Conservation (phyloP, 805 yeast genomes). For the Wilhelminamyces savonicus region DNA sequence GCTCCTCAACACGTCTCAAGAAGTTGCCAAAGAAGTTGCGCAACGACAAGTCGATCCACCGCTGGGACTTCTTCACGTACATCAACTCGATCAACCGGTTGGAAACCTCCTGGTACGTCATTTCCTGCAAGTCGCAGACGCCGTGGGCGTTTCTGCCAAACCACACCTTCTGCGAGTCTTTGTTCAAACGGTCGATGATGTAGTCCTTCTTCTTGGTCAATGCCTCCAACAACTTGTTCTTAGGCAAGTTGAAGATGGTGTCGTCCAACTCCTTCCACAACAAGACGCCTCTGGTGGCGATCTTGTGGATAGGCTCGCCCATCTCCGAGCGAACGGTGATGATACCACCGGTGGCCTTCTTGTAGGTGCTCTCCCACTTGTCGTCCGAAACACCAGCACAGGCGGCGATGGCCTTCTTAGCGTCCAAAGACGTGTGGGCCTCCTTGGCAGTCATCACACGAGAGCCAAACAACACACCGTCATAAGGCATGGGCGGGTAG, state of each 20-base stretch:
- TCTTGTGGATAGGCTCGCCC: conserved; percentile 99
- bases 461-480: conserved; percentile 93
- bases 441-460: conserved; percentile 97
- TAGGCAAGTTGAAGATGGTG: conserved; percentile 86
- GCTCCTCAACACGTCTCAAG: conserved; percentile 94
- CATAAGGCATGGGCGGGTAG: conserved; percentile 98
- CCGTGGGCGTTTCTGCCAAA: conserved; percentile 76
- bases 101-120: conserved; percentile 93
- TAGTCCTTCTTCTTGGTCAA: conserved; percentile 77
- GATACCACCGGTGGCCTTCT: conserved; percentile 94
- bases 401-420: conserved; percentile 84
- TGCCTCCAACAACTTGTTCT: conserved; percentile 77
- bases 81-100: conserved; percentile 80
- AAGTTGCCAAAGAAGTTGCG: conserved; percentile 83
- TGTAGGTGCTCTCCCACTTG: conserved; percentile 92
- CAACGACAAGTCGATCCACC: conserved; percentile 86
- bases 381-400: conserved; percentile 86
- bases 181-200: conserved; percentile 79
- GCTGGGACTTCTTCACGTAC: conserved; percentile 67
- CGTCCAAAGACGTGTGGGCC: conserved; percentile 88
- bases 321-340: conserved; percentile 95
- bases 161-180: conserved; percentile 98
- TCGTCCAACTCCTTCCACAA: conserved; percentile 98
- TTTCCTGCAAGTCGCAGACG: conserved; percentile 85
- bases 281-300: conserved; percentile 95